Base-by-base conservation (phyloP, 305 asterid species). In the Plantago coronopus region DNA sequence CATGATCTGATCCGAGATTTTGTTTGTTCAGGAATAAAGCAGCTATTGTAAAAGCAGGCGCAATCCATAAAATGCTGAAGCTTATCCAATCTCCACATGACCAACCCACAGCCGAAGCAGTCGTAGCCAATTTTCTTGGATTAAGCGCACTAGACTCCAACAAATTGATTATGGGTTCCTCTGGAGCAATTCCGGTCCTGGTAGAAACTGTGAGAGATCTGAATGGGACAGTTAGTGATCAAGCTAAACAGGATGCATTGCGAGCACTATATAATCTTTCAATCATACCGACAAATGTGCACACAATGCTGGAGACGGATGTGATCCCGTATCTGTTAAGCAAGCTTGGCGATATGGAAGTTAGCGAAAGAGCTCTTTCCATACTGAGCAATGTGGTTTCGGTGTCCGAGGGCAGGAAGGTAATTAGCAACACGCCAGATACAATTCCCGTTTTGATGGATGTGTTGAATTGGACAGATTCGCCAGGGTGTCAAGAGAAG, bases 31-130 rank as follows among this genome's bases (percentile, higher is more conserved):
- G 97, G 75, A 90, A 90, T 78, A 88, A 88, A 73, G 86, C 94
- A 0, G 97, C 95, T 38, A 83, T 88, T 57, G 97, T 90, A 12
- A 84, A 85, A 75, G 87, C 95, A 3, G 97, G 97, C 27, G 96
- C 79, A 15, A 72, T 87, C 29, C 94, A 87, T 58, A 90, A 85
- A 81, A 90, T 90, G 91, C 78, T 90, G 17, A 88, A 70, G 77
- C 86, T 87, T 0, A 54, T 80, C n/a, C 69, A 71, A 29, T 72
- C 82, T 5, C 74, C 74, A 14, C 51, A 63, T 57, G 75, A 47
- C 20, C 56, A 53, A 5, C 66, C 75, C 16, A 74, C 75, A 14
- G 64, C 85, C 0, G 96, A 82, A 73, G 94, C 86, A 47, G 81
- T 83, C 7, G 88, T 85, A 14, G 95, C 97, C 38, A 90, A 85